Evolutionary conservation across 192 early-diverging fungal genomes (phyloP), one percentile per base, ranked within the genome.

Genomic region (Physocladia obscura): DNA sequence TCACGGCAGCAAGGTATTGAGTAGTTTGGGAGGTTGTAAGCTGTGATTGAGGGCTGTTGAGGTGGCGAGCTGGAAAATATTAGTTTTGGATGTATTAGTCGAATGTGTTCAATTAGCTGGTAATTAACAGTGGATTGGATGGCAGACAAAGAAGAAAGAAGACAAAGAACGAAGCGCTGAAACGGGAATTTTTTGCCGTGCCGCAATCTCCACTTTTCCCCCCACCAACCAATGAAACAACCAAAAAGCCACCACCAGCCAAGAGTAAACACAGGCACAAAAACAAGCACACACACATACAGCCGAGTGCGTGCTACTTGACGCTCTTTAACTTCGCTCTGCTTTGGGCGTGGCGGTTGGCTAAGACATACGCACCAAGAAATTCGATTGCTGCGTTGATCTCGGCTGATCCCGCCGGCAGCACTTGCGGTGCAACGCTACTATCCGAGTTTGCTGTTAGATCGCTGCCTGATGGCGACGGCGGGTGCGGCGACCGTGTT

Each of bases 341-440:
- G n/a, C 40, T 8, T n/a, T 13, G 11, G 40, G 8, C 40, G 40
- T 8, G 40, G 40, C 11, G n/a, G n/a, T 13, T 44, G 40, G 40
- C 8, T 13, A 44, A 44, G 40, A n/a, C 11, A 44, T 44, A 39
- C 65, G 8, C 52, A 68, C 65, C 65, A 44, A 68, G 24, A 57
- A 68, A 68, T 19, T 68, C 65, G 34, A 57, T 38, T 5, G 65
- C 65, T 6, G 40, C 38, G 8, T 17, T n/a, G 13, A 57, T 36
- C 37, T 68, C 65, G 17, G 34, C 38, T 8, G 11, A 11, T 22
- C 47, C 21, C 13, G 31, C 47, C 5, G 29, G 29, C 6, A 17
- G 17, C 56, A 11, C 24, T 52, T 6, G 21, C 56, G 56, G 56
- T 31, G 19, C 56, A 35, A 0, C n/a, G 11, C n/a, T 8, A 26